Evolutionary conservation across 345 rosid species (phyloP).

Genomic region (Populus davidiana): DNA sequence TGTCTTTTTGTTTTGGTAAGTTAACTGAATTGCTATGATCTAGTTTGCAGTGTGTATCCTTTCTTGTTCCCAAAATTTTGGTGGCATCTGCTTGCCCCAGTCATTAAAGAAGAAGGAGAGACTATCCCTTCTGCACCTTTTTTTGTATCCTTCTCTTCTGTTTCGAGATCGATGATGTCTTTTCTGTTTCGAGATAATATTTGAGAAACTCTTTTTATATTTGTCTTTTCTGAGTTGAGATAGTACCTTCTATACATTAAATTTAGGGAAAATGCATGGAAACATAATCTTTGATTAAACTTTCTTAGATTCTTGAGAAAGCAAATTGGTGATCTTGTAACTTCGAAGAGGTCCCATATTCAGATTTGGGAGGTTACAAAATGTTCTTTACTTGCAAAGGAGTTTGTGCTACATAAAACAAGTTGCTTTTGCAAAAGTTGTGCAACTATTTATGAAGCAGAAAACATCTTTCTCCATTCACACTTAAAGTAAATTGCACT

Average conservation of each 20-base stretch:
- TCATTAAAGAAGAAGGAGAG: too few relatives aligned
- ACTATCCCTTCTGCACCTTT: too few relatives aligned
- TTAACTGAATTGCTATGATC: not conserved
- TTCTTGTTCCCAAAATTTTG: not conserved
- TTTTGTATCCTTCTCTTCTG: too few relatives aligned
- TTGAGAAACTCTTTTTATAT: too few relatives aligned
- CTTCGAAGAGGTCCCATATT: not conserved
- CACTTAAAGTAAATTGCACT: not conserved
- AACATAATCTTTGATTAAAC: not conserved
- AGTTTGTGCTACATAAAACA: constrained; percentile 14
- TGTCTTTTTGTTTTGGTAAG: not conserved
- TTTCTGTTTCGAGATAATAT: too few relatives aligned
- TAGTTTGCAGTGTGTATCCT: not conserved
- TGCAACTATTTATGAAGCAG: not conserved
- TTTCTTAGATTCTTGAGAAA: not conserved
- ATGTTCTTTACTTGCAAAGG: constrained; percentile 37
- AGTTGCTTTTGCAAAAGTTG: constrained; percentile 14
- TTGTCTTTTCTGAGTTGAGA: too few relatives aligned
- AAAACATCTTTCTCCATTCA: not conserved
- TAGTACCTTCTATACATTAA: too few relatives aligned
- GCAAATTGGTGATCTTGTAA: not conserved
- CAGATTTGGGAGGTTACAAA: not conserved
- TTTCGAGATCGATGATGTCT: too few relatives aligned
- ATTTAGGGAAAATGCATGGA: not conserved
- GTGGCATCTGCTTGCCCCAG: not conserved